Evolutionary conservation across 75 land plant genomes (phyloP).

Genomic region (Sequoia sempervirens): DNA sequence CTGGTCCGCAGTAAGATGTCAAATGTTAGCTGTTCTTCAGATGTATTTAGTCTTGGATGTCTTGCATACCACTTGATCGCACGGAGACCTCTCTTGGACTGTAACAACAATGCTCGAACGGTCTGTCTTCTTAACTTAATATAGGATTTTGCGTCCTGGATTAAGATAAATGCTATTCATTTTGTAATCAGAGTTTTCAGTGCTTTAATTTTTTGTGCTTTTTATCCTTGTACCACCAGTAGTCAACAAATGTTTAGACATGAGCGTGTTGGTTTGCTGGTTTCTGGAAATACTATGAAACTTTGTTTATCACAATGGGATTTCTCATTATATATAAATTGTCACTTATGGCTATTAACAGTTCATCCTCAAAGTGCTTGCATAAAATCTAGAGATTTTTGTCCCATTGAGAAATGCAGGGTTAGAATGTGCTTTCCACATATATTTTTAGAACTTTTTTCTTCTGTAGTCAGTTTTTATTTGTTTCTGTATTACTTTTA

Average conservation of each 20-base stretch:
- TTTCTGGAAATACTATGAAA: neutral
- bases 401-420: neutral
- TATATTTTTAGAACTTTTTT: neutral
- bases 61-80: conserved; percentile 82
- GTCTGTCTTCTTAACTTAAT: conserved; percentile 26
- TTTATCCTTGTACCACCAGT: neutral
- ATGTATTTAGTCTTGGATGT: conserved; percentile 89
- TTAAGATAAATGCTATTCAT: neutral
- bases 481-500: neutral
- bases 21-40: conserved; percentile 45
- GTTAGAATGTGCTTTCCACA: neutral
- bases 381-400: neutral
- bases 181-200: neutral
- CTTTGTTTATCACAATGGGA: neutral
- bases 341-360: neutral
- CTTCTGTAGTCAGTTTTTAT: neutral
- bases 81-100: conserved; percentile 71
- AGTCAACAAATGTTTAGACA: neutral
- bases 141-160: neutral
- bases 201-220: neutral
- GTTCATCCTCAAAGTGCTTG: neutral
- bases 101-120: conserved; percentile 89
- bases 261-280: neutral
- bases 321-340: neutral
- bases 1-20: conserved; percentile 55